phyloP scores from a whole-genome alignment of 441 rosid genomes.

The Bruguiera hainesii region DNA sequence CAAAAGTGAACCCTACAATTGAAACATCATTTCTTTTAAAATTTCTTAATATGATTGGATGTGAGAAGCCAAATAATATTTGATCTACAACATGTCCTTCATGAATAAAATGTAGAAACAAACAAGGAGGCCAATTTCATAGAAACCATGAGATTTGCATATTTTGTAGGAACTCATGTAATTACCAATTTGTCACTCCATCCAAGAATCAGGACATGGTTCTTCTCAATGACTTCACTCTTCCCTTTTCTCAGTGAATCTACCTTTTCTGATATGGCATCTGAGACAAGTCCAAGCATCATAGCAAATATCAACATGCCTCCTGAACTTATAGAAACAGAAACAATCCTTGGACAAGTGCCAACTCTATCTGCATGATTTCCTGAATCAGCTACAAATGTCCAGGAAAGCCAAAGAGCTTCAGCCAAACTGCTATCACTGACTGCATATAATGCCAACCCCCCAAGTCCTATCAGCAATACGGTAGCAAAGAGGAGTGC shows the following conservation, averaged over 20 bases:
- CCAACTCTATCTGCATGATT: slow-evolving; percentile 86
- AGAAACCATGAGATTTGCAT: slow-evolving; percentile 1
- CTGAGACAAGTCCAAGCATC: slow-evolving; percentile 96
- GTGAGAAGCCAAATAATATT: not conserved
- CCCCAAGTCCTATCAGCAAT: slow-evolving; percentile 78
- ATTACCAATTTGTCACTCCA: slow-evolving; percentile 96
- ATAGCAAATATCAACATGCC: slow-evolving; percentile 95
- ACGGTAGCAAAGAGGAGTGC: slow-evolving; percentile 88
- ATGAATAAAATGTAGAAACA: not conserved
- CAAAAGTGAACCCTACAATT: slow-evolving; percentile 79
- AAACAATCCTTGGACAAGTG: slow-evolving; percentile 75
- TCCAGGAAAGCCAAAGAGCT: slow-evolving; percentile 94
- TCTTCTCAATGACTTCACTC: slow-evolving; percentile 91
- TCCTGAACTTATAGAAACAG: slow-evolving; percentile 85
- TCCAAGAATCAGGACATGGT: slow-evolving; percentile 83
- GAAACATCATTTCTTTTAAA: slow-evolving; percentile 15
- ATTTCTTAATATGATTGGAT: not conserved
- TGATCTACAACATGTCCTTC: not conserved
- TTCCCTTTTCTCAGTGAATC: slow-evolving; percentile 89
- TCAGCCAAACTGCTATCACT: slow-evolving; percentile 76
- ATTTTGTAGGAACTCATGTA: slow-evolving; percentile 16
- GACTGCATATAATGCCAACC: slow-evolving; percentile 78
- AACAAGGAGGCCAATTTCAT: slow-evolving; percentile 6
- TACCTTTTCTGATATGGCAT: slow-evolving; percentile 93
- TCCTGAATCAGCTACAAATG: slow-evolving; percentile 90